Conservation (phyloP, 2,329 filamentous ascomycete genomes). For the Metarhizium robertsii region DNA sequence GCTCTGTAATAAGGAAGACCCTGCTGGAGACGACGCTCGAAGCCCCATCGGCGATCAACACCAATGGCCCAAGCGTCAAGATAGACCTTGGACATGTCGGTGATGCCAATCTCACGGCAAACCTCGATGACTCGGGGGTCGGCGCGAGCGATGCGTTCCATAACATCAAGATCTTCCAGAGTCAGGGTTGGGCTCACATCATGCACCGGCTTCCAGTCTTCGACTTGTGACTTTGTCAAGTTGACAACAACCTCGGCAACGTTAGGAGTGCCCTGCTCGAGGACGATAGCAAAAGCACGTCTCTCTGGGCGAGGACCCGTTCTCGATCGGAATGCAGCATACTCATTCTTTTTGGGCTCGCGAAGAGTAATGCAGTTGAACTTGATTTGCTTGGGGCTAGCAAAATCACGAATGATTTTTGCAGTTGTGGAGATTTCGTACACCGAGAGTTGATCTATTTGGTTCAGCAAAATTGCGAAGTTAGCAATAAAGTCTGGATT, state of each 20-base stretch:
- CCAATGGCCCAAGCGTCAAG: conserved; percentile 82
- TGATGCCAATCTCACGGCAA: conserved; percentile 64
- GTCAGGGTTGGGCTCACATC: conserved; percentile 49
- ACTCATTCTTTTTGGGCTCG: conserved; percentile 55
- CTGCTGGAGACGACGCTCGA: conserved; percentile 62
- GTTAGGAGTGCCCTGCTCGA: conserved; percentile 28
- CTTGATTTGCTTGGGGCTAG: conserved; percentile 23
- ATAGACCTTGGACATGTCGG: conserved; percentile 77
- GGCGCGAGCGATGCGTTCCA: conserved; percentile 57
- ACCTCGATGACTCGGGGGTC: conserved; percentile 70
- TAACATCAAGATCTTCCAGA: conserved; percentile 71
- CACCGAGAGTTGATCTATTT: conserved; percentile 40
- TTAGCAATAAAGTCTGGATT: background rate
- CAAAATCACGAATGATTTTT: conserved; percentile 35
- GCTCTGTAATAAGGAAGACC: conserved; percentile 75
- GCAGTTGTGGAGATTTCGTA: conserved; percentile 43
- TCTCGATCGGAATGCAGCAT: conserved; percentile 48
- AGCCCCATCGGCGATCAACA: conserved; percentile 70
- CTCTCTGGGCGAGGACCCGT: conserved; percentile 38
- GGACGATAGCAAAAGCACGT: conserved; percentile 38
- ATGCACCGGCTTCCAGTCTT: conserved; percentile 36
- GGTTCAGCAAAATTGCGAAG: background rate
- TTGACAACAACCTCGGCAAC: conserved; percentile 43
- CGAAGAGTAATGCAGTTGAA: conserved; percentile 59
- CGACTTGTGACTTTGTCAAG: conserved; percentile 28